These are phyloP conservation scores for Vickermania spadyakhi DNA, from an alignment of 208 protist species.

Conservation along the genomic window DNA sequence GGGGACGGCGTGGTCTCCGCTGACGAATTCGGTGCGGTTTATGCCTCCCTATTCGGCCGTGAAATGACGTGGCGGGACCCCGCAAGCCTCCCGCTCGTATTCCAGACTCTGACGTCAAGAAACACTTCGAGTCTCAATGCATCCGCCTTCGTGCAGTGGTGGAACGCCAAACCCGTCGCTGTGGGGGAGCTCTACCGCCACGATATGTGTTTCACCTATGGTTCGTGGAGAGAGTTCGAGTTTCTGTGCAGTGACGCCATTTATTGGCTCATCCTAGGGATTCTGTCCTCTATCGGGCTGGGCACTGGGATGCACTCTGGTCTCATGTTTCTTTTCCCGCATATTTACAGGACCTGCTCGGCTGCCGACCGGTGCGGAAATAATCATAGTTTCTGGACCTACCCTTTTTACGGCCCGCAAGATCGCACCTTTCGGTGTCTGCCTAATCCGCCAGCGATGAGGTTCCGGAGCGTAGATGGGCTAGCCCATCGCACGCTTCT, in stretches of 20 bases:
- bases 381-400: conserved; percentile 78
- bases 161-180: conserved; percentile 13
- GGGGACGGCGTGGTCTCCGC: conserved; percentile 34
- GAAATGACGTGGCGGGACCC: too few relatives aligned
- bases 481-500: conserved; percentile 44
- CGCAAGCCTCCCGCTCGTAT: conserved; percentile 16
- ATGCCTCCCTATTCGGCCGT: too few relatives aligned
- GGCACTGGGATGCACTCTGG: conserved; percentile 94
- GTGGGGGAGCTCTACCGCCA: conserved; percentile 19
- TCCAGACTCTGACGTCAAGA: conserved; percentile 8
- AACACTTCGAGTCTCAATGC: conserved; percentile 14
- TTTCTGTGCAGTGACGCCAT: conserved; percentile 65
- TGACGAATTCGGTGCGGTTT: conserved; percentile 49
- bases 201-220: conserved; percentile 32
- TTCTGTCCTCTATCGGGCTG: conserved; percentile 88
- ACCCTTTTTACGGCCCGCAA: conserved; percentile 75
- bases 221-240: conserved; percentile 70
- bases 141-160: conserved; percentile 41
- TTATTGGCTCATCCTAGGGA: conserved; percentile 88
- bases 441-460: conserved; percentile 5
- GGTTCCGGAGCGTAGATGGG: conserved; percentile 14
- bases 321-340: conserved; percentile 92
- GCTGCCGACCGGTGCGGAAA: conserved; percentile 79
- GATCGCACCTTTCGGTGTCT: conserved; percentile 64
- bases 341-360: conserved; percentile 89